phyloP scores from a whole-genome alignment of 257 asterid species.

The Fraxinus americana region DNA sequence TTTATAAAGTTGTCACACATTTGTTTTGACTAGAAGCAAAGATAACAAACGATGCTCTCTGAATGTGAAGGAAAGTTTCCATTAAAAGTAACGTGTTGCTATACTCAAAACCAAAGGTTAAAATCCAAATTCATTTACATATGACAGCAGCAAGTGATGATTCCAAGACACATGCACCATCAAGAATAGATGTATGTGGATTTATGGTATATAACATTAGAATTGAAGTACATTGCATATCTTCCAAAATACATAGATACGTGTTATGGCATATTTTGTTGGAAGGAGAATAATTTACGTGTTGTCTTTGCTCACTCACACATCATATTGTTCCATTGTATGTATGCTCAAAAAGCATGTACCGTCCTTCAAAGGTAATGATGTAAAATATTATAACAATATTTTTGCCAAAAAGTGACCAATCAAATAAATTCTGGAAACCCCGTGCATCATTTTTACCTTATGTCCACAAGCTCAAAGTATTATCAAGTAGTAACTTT shows the following conservation, averaged over 20 bases:
- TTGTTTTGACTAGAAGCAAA: not conserved
- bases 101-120: not conserved
- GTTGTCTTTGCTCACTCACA: no score
- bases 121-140: no score
- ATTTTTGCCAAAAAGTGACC: not conserved
- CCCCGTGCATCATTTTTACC: not conserved
- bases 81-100: not conserved
- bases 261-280: not conserved
- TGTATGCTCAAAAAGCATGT: no score
- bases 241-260: slow-evolving; percentile 6
- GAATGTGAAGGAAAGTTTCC: not conserved
- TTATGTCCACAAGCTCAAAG: not conserved
- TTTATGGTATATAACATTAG: not conserved
- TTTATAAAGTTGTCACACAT: not conserved
- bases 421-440: not conserved
- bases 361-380: no score
- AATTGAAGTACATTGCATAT: not conserved
- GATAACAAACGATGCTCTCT: not conserved
- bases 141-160: not conserved
- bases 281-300: not conserved
- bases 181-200: not conserved
- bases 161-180: not conserved
- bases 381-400: no score
- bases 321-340: no score
- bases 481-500: not conserved